Conservation (phyloP, 495 filamentous ascomycete genomes). For the Lepidopterella palustris region DNA sequence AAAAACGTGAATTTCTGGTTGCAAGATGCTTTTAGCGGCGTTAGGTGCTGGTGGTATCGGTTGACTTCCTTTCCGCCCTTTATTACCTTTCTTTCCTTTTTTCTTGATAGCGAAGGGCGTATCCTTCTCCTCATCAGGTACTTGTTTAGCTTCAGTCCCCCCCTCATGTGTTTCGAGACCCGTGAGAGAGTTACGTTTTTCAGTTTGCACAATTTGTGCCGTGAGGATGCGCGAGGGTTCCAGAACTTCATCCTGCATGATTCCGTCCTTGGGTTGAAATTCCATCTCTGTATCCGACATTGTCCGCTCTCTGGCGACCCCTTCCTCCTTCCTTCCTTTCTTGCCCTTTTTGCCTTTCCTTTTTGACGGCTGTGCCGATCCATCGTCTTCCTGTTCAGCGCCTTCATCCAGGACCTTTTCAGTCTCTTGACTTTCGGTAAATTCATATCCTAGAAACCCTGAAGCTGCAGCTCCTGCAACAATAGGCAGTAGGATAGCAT, state of each 20-base stretch:
- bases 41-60: neutral
- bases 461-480: neutral
- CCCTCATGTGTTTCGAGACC: neutral
- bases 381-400: slow-evolving; percentile 6
- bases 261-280: neutral
- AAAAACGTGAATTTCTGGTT: neutral
- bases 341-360: slow-evolving; percentile 28
- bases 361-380: slow-evolving; percentile 13
- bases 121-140: neutral
- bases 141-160: neutral
- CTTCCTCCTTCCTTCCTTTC: slow-evolving; percentile 14
- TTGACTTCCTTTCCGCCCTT: slow-evolving; percentile 7
- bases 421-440: neutral
- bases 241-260: too few relatives aligned
- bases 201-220: too few relatives aligned
- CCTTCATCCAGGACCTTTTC: neutral
- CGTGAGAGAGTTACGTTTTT: too few relatives aligned
- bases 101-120: slow-evolving; percentile 3
- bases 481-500: neutral
- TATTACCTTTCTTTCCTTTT: slow-evolving; percentile 17
- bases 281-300: neutral
- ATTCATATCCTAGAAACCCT: neutral
- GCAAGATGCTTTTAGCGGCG: neutral
- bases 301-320: neutral
- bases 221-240: too few relatives aligned